phyloP scores from a whole-genome alignment of 1,284 basidiomycete species.

The Rhodotorula sp. region DNA sequence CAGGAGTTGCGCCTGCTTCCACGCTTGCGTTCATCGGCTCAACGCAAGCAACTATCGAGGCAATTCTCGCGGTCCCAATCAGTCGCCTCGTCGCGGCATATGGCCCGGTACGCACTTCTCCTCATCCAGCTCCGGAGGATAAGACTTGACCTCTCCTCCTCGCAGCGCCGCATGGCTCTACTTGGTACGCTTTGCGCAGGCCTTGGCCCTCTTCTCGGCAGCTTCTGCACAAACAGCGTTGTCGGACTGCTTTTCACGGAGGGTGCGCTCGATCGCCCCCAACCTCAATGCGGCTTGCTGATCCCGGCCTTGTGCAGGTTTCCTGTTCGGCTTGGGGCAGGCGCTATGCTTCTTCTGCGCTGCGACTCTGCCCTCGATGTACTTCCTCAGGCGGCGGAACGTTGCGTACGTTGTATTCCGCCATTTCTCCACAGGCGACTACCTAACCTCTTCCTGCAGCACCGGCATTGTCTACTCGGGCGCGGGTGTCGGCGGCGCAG shows the following conservation, averaged over 20 bases:
- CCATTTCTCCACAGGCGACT: background rate
- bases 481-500: constrained; percentile 21
- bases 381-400: constrained; percentile 30
- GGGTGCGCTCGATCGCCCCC: background rate
- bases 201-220: constrained; percentile 24
- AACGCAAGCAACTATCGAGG: constrained; percentile 16
- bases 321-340: constrained; percentile 26
- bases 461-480: constrained; percentile 30
- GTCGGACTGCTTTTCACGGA: constrained; percentile 22
- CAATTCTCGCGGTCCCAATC: constrained; percentile 27
- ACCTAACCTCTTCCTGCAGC: background rate
- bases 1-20: constrained; percentile 1
- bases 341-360: constrained; percentile 23
- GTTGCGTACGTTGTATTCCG: constrained; percentile 11
- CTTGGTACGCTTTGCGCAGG: constrained; percentile 7
- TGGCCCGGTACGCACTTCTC: constrained; percentile 23
- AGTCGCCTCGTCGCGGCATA: constrained; percentile 15
- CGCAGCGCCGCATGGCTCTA: constrained; percentile 19
- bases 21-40: constrained; percentile 30
- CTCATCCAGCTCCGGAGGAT: too few species aligned
- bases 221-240: constrained; percentile 19
- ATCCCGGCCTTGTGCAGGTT: background rate
- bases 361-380: constrained; percentile 19
- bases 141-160: background rate
- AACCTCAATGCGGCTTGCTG: background rate